A percentile compares a stretch with the other conserved stretches of the same genome.
Conservation (phyloP, 148 eudicot genomes). For the Talinum fruticosum region DNA sequence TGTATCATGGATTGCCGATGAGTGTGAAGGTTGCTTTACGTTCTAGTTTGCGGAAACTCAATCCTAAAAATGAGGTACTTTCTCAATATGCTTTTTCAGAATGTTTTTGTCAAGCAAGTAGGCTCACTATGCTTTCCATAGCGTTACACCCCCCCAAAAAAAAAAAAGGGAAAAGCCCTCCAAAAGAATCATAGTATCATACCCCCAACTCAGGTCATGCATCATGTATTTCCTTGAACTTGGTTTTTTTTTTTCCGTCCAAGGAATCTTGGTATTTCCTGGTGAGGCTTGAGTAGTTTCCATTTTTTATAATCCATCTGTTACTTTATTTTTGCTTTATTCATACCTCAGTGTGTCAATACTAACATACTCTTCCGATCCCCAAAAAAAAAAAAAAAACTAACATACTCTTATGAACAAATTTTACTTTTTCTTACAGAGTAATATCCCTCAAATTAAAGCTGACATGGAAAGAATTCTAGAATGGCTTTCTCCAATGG, state of each 20-base stretch:
- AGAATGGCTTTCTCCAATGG: constrained; percentile 96
- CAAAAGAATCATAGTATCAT: not conserved
- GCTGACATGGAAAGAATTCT: constrained; percentile 90
- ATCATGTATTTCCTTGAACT: not conserved
- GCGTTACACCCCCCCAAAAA: not conserved
- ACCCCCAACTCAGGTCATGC: not conserved
- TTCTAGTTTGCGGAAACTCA: constrained; percentile 46
- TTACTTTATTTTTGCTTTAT: constrained; percentile 1
- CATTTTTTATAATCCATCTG: not conserved
- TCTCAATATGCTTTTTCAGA: constrained; percentile 6
- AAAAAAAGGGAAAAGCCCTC: not conserved
- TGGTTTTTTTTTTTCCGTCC: not conserved
- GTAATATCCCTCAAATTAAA: constrained; percentile 71
- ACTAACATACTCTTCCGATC: constrained; percentile 7
- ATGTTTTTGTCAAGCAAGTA: not conserved
- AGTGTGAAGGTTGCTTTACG: constrained; percentile 70
- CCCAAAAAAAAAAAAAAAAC: no score
- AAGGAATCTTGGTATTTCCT: not conserved
- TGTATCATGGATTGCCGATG: constrained; percentile 74
- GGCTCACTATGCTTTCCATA: not conserved
- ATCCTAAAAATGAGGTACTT: constrained; percentile 55
- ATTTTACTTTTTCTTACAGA: constrained; percentile 36
- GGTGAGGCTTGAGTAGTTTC: not conserved
- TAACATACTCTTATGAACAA: not conserved
- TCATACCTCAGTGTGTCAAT: constrained; percentile 6